Base-by-base conservation (phyloP, 2,329 filamentous ascomycete genomes). In the Penicillium sclerotiorum region DNA sequence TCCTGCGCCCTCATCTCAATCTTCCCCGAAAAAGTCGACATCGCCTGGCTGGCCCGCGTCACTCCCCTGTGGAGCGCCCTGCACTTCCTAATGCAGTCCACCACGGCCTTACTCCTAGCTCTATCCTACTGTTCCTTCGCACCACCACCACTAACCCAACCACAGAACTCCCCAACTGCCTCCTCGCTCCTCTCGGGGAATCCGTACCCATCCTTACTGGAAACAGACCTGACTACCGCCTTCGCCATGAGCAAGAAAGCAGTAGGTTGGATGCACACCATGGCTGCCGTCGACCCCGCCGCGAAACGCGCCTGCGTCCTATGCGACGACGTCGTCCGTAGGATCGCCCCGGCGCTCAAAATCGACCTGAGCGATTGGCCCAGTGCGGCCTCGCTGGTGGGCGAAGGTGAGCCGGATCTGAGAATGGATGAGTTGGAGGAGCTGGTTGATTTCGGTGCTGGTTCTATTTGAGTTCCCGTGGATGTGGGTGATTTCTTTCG, bases 31-130 rank as follows among this genome's bases (percentile, higher is more conserved):
- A 47, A 59, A 2, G 63, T 70, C 0, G 64, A 72, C 41, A 55
- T 66, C 4, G 27, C 60, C 18, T 71, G 69, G 51, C 52, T 77
- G 2, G 62, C 64, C 11, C 62, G 62, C 15, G 48, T 66, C 2
- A 62, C 71, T 0, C 71, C 72, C 8, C 76, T 72, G 72, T 76
- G 73, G 71, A 64, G 59, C 45, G 61, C 73, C n/a, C 59, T 77
- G 1, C 73, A 76, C 52, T 72, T 65, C 50, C 51, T 76, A 2
- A 73, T 76, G 61, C 74, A 76, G 52, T 69, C 73, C 1, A 70
- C 66, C 0, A 72, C 68, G 0, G 67, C 74, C 7, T 57, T 76
- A 12, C 62, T 76, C 13, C 64, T 76, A 4, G 67, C 68, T n/a
- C 50, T 76, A 1, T 63, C 65, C 0, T 60, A 55, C 30, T 58